phyloP scores from a whole-genome alignment of 2,329 filamentous ascomycete genomes.

The Talaromyces sp. region DNA sequence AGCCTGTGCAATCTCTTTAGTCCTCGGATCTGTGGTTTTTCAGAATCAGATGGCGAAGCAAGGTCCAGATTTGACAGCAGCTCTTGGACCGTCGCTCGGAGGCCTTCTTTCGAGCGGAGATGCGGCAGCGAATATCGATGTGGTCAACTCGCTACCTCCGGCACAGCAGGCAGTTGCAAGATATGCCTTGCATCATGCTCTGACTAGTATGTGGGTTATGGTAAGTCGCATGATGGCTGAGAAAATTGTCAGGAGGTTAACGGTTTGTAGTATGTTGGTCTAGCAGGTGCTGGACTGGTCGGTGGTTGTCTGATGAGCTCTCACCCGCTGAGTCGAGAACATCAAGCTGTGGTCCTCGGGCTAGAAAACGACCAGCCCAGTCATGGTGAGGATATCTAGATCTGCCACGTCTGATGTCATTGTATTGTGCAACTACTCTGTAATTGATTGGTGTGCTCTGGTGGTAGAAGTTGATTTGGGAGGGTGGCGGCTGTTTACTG shows the following conservation, averaged over 20 bases:
- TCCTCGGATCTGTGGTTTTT: conserved; percentile 50
- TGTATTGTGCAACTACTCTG: not conserved
- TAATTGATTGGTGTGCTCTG: not conserved
- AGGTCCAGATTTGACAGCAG: conserved; percentile 14
- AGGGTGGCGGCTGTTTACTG: not conserved
- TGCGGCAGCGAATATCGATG: conserved; percentile 14
- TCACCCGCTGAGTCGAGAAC: conserved; percentile 13
- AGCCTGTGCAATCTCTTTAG: conserved; percentile 52
- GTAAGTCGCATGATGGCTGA: not conserved
- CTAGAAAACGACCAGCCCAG: not conserved
- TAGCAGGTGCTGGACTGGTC: conserved; percentile 10
- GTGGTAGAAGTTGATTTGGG: not conserved
- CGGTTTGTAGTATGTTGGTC: conserved; percentile 8
- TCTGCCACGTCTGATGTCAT: not conserved
- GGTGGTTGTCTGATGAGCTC: conserved; percentile 11
- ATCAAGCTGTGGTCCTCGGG: conserved; percentile 9
- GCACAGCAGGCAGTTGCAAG: conserved; percentile 14
- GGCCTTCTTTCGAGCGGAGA: conserved; percentile 11
- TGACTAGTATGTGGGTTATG: conserved; percentile 16
- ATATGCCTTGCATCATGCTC: conserved; percentile 9
- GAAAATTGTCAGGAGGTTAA: not conserved
- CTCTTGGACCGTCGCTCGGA: conserved; percentile 10
- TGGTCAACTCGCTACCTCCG: conserved; percentile 6
- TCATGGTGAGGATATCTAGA: not conserved
- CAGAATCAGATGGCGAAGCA: conserved; percentile 33